Evolutionary conservation across 257 asterid genomes (phyloP).

Genomic region (Hygrophila difformis): DNA sequence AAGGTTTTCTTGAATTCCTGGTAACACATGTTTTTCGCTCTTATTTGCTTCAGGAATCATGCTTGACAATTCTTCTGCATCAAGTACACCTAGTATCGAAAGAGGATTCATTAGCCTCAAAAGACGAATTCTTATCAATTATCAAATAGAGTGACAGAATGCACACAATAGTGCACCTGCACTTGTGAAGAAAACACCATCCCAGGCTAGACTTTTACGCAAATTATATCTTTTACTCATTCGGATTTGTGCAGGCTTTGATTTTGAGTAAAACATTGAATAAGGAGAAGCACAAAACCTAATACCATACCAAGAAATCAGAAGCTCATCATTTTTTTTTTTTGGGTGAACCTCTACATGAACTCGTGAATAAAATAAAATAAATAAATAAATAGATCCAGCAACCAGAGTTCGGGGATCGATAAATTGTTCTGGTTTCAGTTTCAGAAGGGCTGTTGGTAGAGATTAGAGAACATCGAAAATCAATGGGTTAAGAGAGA

Average conservation of each 20-base stretch:
- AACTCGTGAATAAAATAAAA: too few species aligned
- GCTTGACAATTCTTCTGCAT: conserved; percentile 69
- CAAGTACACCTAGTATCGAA: conserved; percentile 67
- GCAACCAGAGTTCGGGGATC: too few species aligned
- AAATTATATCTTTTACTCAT: too few species aligned
- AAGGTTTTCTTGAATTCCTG: conserved; percentile 75
- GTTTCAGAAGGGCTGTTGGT: too few species aligned
- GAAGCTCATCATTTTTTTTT: too few species aligned
- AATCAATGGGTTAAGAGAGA: too few species aligned
- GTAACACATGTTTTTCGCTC: conserved; percentile 32
- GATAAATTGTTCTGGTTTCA: too few species aligned
- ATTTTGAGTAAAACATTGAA: too few species aligned
- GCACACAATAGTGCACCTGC: conserved; percentile 54
- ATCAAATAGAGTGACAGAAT: background rate
- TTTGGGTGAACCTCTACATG: too few species aligned
- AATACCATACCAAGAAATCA: conserved; percentile 6
- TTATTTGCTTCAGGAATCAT: conserved; percentile 56
- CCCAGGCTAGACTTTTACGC: background rate
- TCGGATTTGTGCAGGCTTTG: background rate
- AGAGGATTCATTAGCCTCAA: conserved; percentile 5
- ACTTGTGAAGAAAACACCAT: background rate
- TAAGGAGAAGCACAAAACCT: background rate
- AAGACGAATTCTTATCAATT: background rate
- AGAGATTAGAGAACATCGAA: too few species aligned
- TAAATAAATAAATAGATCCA: too few species aligned